A percentile compares a stretch with the other conserved stretches of the same genome.
Evolutionary conservation across 371 early-diverging fungal species (phyloP).

Genomic region (Parasitella parasitica): DNA sequence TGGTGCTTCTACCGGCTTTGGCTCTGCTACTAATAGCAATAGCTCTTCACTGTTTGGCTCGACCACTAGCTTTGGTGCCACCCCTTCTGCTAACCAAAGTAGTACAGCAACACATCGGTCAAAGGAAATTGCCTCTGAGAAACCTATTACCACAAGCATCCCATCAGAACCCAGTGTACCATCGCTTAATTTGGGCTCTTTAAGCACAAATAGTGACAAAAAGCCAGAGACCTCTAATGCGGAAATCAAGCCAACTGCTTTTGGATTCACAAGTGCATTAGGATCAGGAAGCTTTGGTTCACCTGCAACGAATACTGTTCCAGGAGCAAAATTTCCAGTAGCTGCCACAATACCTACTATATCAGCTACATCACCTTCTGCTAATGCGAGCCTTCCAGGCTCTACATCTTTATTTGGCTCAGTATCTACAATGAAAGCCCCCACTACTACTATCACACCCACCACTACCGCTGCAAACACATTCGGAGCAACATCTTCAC

Average conservation of each 20-base stretch:
- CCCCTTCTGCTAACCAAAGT: background rate
- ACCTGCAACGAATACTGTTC: conserved; percentile 1
- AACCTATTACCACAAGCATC: background rate
- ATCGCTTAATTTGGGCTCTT: background rate
- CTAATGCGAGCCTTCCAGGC: conserved; percentile 6
- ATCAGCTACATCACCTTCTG: background rate
- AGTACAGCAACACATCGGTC: no score
- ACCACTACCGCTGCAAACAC: conserved; percentile 6
- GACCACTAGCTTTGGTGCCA: background rate
- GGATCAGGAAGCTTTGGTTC: conserved; percentile 20
- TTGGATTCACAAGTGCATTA: conserved; percentile 14
- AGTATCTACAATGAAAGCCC: background rate
- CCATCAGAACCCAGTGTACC: background rate
- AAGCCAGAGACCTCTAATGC: background rate
- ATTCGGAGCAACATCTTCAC: conserved; percentile 17
- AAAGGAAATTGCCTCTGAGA: background rate
- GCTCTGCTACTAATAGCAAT: conserved; percentile 3
- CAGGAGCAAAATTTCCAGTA: conserved; percentile 9
- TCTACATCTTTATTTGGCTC: conserved; percentile 4
- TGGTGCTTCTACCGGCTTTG: background rate
- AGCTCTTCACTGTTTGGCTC: conserved; percentile 14
- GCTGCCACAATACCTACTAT: background rate
- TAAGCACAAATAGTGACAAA: background rate
- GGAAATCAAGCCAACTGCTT: background rate
- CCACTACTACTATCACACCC: background rate